Conservation (phyloP, 2,329 filamentous ascomycete genomes). For the Trichoderma koningiopsis region DNA sequence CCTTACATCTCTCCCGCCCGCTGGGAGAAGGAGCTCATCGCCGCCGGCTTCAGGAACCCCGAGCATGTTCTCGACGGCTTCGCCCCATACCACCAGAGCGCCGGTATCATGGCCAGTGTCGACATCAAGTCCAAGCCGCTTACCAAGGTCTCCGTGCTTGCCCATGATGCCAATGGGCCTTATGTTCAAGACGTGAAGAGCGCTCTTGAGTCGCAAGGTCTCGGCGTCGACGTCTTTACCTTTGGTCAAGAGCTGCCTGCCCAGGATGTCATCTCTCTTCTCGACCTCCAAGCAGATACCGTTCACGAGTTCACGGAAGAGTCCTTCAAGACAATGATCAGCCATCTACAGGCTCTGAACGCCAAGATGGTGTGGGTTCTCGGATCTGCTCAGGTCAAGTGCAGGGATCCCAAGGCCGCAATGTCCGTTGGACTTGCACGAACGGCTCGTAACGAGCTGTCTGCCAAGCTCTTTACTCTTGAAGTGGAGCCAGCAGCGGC, state of each 20-base stretch:
- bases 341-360: background rate
- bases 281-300: conserved; percentile 13
- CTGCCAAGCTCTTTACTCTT: conserved; percentile 14
- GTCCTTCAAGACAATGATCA: conserved; percentile 2
- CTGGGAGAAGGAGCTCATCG: conserved; percentile 35
- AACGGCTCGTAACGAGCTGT: conserved; percentile 21
- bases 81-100: background rate
- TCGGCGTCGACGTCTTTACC: background rate
- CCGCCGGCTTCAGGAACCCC: conserved; percentile 31
- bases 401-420: conserved; percentile 14
- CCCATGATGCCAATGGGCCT: background rate
- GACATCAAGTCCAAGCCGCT: background rate
- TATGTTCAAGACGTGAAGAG: background rate
- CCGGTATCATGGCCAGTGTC: conserved; percentile 1
- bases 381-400: conserved; percentile 5
- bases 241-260: conserved; percentile 18
- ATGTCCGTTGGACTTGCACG: conserved; percentile 23
- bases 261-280: conserved; percentile 13
- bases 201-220: background rate
- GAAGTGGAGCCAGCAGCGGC: conserved; percentile 17
- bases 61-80: conserved; percentile 17
- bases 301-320: background rate
- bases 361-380: conserved; percentile 16
- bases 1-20: conserved; percentile 33
- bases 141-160: background rate